Conservation (phyloP, 257 asterid genomes). For the Solanum megistacrolobum region DNA sequence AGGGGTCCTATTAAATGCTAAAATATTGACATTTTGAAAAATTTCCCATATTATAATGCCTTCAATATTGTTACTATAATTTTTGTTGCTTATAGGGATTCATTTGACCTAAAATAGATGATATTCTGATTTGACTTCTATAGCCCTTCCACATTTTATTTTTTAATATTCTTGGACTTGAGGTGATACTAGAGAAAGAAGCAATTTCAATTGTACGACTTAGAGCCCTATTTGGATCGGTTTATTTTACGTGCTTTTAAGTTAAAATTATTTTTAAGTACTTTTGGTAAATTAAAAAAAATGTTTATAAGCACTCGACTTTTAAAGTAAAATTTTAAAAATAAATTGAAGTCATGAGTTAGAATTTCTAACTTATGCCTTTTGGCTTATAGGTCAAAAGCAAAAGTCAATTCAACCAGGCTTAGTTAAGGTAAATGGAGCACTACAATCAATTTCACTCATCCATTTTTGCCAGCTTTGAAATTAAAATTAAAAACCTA, state of each 20-base stretch:
- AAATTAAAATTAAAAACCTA: not conserved
- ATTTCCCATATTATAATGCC: not conserved
- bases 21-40: no score
- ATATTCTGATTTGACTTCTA: not conserved
- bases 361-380: not conserved
- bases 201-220: not conserved
- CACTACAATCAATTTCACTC: not conserved
- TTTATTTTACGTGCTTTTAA: no score
- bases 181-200: slow-evolving; percentile 2
- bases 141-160: not conserved
- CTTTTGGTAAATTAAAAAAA: no score
- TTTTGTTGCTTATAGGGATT: not conserved
- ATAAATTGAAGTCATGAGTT: not conserved
- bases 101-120: not conserved
- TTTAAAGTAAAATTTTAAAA: no score
- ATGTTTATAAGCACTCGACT: no score
- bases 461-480: not conserved
- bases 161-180: not conserved
- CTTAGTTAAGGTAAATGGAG: not conserved
- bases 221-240: not conserved
- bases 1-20: no score
- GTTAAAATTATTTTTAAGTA: no score
- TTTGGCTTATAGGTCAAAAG: no score
- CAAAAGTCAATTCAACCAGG: no score
- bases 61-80: not conserved